A percentile compares a stretch with the other conserved stretches of the same genome.
phyloP scores from a whole-genome alignment of 2,329 filamentous ascomycete genomes.

The Parastagonospora nodorum region DNA sequence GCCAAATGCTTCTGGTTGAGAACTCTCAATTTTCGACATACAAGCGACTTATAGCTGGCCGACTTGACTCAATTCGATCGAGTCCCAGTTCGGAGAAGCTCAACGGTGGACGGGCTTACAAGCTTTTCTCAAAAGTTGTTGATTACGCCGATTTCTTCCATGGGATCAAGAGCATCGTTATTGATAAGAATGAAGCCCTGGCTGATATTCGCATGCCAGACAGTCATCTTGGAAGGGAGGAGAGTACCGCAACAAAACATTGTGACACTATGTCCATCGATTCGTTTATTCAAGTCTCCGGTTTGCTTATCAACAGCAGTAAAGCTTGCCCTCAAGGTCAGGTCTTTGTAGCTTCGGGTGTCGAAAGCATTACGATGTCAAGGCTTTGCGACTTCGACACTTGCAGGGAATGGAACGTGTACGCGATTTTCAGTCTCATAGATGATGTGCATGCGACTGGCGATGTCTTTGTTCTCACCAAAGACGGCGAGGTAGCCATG shows the following conservation, averaged over 20 bases:
- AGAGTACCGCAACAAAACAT: constrained; percentile 10
- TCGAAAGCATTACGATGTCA: constrained; percentile 17
- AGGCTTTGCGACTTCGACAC: too few species aligned
- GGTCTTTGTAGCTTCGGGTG: constrained; percentile 17
- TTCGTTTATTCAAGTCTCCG: constrained; percentile 22
- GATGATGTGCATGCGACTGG: too few species aligned
- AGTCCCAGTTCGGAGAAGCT: constrained; percentile 13
- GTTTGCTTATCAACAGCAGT: constrained; percentile 24
- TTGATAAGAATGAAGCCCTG: constrained; percentile 17
- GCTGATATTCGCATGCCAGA: constrained; percentile 9
- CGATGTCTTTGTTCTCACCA: too few species aligned
- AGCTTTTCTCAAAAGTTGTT: constrained; percentile 20
- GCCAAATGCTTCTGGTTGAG: constrained; percentile 6
- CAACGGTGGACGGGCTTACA: constrained; percentile 16
- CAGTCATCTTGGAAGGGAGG: constrained; percentile 9
- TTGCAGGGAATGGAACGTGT: too few species aligned
- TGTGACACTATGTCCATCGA: constrained; percentile 23
- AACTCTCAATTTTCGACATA: too few species aligned
- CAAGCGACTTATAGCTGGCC: constrained; percentile 13
- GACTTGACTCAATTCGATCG: constrained; percentile 2
- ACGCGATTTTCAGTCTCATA: too few species aligned
- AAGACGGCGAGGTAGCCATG: too few species aligned
- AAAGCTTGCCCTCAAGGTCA: constrained; percentile 11
- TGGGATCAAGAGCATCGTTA: constrained; percentile 15
- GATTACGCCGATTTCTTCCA: constrained; percentile 16